Base-by-base conservation (phyloP, 805 yeast species). In the Saitoella complicata region DNA sequence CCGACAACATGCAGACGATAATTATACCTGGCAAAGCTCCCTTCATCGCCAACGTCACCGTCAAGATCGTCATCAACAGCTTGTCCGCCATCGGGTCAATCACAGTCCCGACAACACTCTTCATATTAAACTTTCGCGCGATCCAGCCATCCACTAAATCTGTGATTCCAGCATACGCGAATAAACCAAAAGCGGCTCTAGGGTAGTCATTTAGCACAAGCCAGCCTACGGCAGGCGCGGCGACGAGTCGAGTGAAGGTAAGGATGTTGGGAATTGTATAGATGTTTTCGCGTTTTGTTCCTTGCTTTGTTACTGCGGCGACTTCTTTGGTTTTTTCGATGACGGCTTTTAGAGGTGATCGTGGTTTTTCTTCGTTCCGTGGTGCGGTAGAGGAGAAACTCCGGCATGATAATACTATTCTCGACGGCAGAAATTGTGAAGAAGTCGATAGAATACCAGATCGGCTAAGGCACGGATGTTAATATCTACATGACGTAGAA, bases 21-120 rank as follows among this genome's bases (percentile, higher is more conserved):
- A 54, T 11, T 51, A 11, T 38, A 51, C 54, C 11, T 0, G 98
- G 97, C 55, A 91, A 79, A 12, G 72, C 67, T 42, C 76, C 70
- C 8, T 78, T 65, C 52, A 77, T 71, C 0, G 88, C 76, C 46
- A 91, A 63, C 43, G 94, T 76, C 0, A 78, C 68, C 0, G 97
- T 87, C 43, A 94, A 75, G 0, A 82, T 75, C 13, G 88, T 71
- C 95, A 91, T 86, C 40, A 91, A 67, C 10, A 81, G 67, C 58
- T 91, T 91, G 58, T 91, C 99, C 0, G 98, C 99, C 64, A 85
- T 69, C 0, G 99, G 99, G 56, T 91, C 99, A 33, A 93, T 66
- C 10, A 91, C 78, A 0, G 95, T 79, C 0, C 99, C 99, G 5
- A 86, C 72, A 1, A 82, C 78, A 1, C 95, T 77, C 54, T 76